phyloP scores from a whole-genome alignment of 169 alveolate species.

The Plasmodium knowlesi region DNA sequence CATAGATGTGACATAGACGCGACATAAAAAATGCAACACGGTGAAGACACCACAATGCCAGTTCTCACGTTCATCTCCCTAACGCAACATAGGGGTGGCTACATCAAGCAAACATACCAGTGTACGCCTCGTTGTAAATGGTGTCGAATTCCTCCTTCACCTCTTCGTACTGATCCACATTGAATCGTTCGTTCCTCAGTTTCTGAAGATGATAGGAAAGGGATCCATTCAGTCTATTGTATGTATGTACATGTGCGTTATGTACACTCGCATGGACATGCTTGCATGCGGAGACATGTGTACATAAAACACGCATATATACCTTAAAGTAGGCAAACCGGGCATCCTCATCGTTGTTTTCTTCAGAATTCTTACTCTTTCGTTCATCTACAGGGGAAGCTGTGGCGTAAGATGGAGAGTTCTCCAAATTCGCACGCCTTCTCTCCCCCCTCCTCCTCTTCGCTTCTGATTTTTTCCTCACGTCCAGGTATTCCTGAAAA shows the following conservation, averaged over 20 bases:
- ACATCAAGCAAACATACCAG: neutral
- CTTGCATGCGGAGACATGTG: neutral
- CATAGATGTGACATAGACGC: neutral
- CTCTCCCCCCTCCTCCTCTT: neutral
- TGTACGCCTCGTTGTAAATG: constrained; percentile 1
- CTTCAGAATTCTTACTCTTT: neutral
- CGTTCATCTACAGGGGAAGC: neutral
- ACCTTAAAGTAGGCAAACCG: constrained; percentile 71
- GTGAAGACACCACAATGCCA: neutral
- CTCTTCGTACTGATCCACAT: constrained; percentile 7
- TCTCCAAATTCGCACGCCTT: neutral
- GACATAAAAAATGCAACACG: neutral
- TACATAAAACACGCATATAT: no score
- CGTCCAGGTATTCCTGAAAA: constrained; percentile 15
- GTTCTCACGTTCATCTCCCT: neutral
- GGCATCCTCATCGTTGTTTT: constrained; percentile 33
- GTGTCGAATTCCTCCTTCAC: constrained; percentile 38
- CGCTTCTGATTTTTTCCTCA: neutral
- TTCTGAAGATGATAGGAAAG: neutral
- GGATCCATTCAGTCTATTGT: neutral
- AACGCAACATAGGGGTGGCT: neutral
- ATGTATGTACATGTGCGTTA: neutral
- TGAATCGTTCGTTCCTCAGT: constrained; percentile 5
- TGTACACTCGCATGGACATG: neutral
- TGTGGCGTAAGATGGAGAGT: neutral